Evolutionary conservation across 805 yeast species (phyloP).

Genomic region (Naumovozyma castellii): DNA sequence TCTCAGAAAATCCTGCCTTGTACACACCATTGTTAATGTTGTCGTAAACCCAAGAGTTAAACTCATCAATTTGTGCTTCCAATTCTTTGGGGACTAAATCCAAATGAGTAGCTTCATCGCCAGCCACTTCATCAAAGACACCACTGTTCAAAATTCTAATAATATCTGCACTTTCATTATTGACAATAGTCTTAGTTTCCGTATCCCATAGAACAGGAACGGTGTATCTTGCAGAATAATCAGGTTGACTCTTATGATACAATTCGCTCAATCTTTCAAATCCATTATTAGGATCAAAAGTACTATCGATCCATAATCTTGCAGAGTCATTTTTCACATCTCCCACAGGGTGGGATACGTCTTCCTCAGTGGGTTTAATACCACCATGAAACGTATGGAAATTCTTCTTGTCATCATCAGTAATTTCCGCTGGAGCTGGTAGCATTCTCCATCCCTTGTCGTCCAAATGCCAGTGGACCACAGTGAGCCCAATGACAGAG

Average conservation of each 20-base stretch:
- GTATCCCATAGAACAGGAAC: conserved; percentile 93
- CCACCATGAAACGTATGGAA: conserved; percentile 17
- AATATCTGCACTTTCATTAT: conserved; percentile 84
- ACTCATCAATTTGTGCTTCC: conserved; percentile 53
- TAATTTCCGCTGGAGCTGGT: conserved; percentile 6
- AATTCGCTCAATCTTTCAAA: conserved; percentile 54
- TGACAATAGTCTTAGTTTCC: conserved; percentile 73
- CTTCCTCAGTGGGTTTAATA: conserved; percentile 5
- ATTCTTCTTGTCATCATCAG: conserved; percentile 3
- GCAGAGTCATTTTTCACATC: conserved; percentile 13
- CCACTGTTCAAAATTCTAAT: conserved; percentile 74
- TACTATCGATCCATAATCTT: conserved; percentile 28
- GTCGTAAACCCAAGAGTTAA: conserved; percentile 77
- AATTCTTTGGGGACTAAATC: conserved; percentile 55
- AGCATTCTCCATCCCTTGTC: conserved; percentile 79
- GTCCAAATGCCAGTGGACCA: conserved; percentile 89
- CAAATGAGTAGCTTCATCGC: conserved; percentile 20
- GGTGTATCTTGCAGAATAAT: conserved; percentile 74
- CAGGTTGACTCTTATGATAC: conserved; percentile 65
- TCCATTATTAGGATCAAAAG: conserved; percentile 54
- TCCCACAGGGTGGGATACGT: conserved; percentile 9
- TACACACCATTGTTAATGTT: conserved; percentile 90
- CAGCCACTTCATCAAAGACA: conserved; percentile 42
- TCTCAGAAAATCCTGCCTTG: conserved; percentile 82
- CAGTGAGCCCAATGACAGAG: conserved; percentile 53